phyloP scores from a whole-genome alignment of 2,329 filamentous ascomycete genomes.

The Hymenoscyphus scutula region DNA sequence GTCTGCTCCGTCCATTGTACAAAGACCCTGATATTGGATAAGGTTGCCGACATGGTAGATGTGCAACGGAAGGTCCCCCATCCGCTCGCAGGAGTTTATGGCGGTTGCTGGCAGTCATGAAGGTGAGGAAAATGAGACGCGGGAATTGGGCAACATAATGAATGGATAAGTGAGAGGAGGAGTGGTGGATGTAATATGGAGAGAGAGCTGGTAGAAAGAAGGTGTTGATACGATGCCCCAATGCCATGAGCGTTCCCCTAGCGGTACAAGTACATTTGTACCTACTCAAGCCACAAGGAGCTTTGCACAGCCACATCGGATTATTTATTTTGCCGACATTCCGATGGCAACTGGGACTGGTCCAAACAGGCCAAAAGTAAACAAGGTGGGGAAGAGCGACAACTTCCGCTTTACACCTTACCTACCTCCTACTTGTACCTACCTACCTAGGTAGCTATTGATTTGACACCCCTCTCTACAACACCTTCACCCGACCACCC shows the following conservation, averaged over 20 bases:
- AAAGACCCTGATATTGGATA: constrained; percentile 86
- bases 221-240: not conserved
- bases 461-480: too few species aligned
- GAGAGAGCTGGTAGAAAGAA: too few species aligned
- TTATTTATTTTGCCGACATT: constrained; percentile 5
- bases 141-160: constrained; percentile 29
- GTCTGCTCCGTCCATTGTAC: constrained; percentile 92
- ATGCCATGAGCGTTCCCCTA: not conserved
- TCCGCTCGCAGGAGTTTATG: constrained; percentile 26
- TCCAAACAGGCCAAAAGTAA: constrained; percentile 12
- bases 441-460: too few species aligned
- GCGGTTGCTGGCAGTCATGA: constrained; percentile 33
- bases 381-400: constrained; percentile 6
- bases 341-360: not conserved
- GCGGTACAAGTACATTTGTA: not conserved
- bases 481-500: too few species aligned
- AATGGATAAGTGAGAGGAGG: constrained; percentile 7
- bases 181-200: not conserved
- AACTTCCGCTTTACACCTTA: not conserved
- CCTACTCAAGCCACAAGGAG: not conserved
- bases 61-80: constrained; percentile 24
- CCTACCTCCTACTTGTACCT: not conserved
- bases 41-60: constrained; percentile 41
- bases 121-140: constrained; percentile 17
- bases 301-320: not conserved